Evolutionary conservation across 495 filamentous ascomycete genomes (phyloP).

Genomic region (Talaromyces ruber): DNA sequence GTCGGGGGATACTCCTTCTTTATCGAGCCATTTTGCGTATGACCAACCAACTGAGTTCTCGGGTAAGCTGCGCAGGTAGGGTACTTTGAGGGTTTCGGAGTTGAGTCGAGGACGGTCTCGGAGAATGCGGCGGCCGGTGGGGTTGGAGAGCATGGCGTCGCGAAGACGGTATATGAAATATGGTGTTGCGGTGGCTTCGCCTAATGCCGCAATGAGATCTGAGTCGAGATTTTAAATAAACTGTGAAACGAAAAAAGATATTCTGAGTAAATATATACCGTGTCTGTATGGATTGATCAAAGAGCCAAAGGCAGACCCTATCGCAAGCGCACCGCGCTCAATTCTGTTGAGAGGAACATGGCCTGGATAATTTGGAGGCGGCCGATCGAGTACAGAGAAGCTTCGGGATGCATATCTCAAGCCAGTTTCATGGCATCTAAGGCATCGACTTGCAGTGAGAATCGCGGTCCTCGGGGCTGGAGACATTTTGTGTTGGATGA

Average conservation of each 20-base stretch:
- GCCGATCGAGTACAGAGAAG: slow-evolving; percentile 76
- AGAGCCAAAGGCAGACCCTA: slow-evolving; percentile 75
- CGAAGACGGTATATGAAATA: slow-evolving; percentile 93
- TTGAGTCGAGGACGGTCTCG: slow-evolving; percentile 84
- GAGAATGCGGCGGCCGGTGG: slow-evolving; percentile 86
- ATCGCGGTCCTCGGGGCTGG: not conserved
- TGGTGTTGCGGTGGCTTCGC: slow-evolving; percentile 87
- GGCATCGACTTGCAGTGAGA: not conserved
- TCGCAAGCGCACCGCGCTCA: slow-evolving; percentile 68
- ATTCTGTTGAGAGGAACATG: slow-evolving; percentile 80
- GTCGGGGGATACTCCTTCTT: slow-evolving; percentile 87
- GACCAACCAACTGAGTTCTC: slow-evolving; percentile 71
- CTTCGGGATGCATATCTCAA: slow-evolving; percentile 15
- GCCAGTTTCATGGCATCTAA: not conserved
- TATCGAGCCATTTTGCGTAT: slow-evolving; percentile 82
- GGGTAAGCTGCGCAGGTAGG: slow-evolving; percentile 62
- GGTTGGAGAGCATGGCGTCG: slow-evolving; percentile 74
- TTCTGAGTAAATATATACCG: slow-evolving; percentile 34
- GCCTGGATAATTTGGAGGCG: slow-evolving; percentile 65
- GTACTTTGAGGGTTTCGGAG: slow-evolving; percentile 62
- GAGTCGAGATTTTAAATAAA: not conserved
- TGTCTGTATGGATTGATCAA: slow-evolving; percentile 72
- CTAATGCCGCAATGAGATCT: slow-evolving; percentile 92
- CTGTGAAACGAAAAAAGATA: not conserved
- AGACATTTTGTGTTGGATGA: not conserved